Evolutionary conservation across 2,329 filamentous ascomycete species (phyloP).

Genomic region (Epichloe amarillans): DNA sequence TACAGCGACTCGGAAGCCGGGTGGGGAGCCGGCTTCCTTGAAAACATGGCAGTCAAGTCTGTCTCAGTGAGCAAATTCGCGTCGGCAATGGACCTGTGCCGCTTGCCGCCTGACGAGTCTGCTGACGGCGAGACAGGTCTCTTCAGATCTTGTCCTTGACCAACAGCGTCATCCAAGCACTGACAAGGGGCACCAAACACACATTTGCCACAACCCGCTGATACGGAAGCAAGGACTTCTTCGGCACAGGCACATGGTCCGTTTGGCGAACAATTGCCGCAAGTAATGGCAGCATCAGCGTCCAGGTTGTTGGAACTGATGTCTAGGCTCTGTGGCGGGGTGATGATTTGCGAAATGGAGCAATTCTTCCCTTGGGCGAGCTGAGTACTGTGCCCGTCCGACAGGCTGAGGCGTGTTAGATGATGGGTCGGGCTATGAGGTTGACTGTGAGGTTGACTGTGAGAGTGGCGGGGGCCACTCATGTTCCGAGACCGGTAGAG

Average conservation of each 20-base stretch:
- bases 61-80: conserved; percentile 49
- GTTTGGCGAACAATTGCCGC: conserved; percentile 41
- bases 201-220: conserved; percentile 53
- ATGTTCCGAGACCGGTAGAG: conserved; percentile 16
- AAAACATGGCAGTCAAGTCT: conserved; percentile 59
- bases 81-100: conserved; percentile 28
- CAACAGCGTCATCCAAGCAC: conserved; percentile 45
- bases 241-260: conserved; percentile 47
- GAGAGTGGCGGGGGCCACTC: conserved; percentile 11
- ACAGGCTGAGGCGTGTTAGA: conserved; percentile 15
- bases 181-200: conserved; percentile 48
- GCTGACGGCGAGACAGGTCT: conserved; percentile 33
- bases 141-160: conserved; percentile 28
- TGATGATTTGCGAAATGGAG: conserved; percentile 45
- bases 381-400: conserved; percentile 14
- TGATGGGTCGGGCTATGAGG: conserved; percentile 10
- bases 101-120: conserved; percentile 37
- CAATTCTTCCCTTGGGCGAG: conserved; percentile 26
- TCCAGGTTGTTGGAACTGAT: conserved; percentile 13
- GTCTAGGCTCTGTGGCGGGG: conserved; percentile 32
- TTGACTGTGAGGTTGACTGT: conserved; percentile 11
- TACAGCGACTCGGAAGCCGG: conserved; percentile 1
- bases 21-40: conserved; percentile 23
- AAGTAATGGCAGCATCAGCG: conserved; percentile 28
- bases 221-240: conserved; percentile 38